Base-by-base conservation (phyloP, 1,284 basidiomycete genomes). In the Malassezia sp. region DNA sequence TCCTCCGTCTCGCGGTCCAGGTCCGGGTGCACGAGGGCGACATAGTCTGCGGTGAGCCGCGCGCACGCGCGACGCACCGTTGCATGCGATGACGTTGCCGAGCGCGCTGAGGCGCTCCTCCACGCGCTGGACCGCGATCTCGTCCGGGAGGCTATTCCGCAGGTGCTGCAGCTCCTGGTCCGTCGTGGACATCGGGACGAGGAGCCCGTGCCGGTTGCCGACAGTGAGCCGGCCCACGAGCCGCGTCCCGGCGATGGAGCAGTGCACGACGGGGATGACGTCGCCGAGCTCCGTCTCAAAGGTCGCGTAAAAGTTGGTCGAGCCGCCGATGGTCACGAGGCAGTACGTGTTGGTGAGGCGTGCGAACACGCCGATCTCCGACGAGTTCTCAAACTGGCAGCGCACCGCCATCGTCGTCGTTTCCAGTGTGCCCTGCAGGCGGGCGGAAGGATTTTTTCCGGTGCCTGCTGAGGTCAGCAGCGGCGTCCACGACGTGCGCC, bases 141-240 rank as follows among this genome's bases (percentile, higher is more conserved):
- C 63, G 53, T 95, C 88, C 1, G 93, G 93, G 20, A 97, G 77
- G n/a, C 88, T 81, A 72, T 97, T 99, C 40, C 91, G 81, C 49
- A 99, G 78, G 72, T 99, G 91, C 72, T 97, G 91, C 6, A 97
- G 79, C 73, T 97, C 93, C 71, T 96, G 91, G 71, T 97, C 93
- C 42, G 90, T 93, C 37, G 93, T 93, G 40, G 89, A 84, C 41
- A 84, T 81, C 3, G 91, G 91, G 12, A 99, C 88, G 52, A 99
- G 83, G 28, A 99, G 79, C 49, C 91, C 91, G 72, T 97, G 89
- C 59, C 87, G 49, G 55, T 57, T 60, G 81, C 89, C 89, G 69
- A 89, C 89, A 44, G 87, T 89, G 62, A 97, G 73, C 54, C 91
- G 80, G 24, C 93, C 91, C 56, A 97, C 76, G 64, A 97, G 91